A percentile compares a stretch with the other conserved stretches of the same genome.
phyloP scores from a whole-genome alignment of 179 eudicot genomes.

The Silene vulgaris region DNA sequence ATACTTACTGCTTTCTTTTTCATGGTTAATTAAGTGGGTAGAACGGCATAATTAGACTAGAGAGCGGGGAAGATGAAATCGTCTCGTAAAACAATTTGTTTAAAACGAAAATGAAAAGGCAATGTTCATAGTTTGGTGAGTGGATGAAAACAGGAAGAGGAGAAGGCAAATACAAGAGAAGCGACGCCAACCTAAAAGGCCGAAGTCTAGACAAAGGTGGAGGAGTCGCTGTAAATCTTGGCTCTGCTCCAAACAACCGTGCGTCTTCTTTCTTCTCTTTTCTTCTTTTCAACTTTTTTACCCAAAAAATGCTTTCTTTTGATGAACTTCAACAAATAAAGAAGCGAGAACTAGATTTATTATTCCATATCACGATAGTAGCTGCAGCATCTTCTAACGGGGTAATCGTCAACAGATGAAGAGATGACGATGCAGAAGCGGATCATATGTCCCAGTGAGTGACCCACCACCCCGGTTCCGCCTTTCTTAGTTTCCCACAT shows the following conservation, averaged over 20 bases:
- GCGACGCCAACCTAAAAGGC: background rate
- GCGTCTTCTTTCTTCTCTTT: background rate
- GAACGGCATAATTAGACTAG: no score
- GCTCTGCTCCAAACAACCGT: slow-evolving; percentile 5
- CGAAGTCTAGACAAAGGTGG: slow-evolving; percentile 5
- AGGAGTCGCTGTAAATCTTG: slow-evolving; percentile 9
- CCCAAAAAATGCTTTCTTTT: no score
- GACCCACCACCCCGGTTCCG: background rate
- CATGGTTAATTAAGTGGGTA: no score
- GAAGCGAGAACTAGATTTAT: background rate
- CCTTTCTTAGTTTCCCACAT: no score
- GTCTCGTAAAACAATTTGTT: no score
- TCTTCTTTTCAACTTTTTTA: background rate
- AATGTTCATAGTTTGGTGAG: background rate
- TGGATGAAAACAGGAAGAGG: slow-evolving; percentile 9
- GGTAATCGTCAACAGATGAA: background rate
- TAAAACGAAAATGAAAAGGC: background rate
- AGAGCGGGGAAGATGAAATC: background rate
- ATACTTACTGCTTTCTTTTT: no score
- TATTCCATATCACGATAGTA: background rate
- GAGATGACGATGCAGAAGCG: background rate
- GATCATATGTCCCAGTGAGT: background rate
- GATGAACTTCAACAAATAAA: background rate
- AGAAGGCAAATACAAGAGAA: slow-evolving; percentile 6
- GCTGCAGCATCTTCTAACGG: background rate